Evolutionary conservation across 2,329 filamentous ascomycete species (phyloP).

Genomic region (Fusarium sororula): DNA sequence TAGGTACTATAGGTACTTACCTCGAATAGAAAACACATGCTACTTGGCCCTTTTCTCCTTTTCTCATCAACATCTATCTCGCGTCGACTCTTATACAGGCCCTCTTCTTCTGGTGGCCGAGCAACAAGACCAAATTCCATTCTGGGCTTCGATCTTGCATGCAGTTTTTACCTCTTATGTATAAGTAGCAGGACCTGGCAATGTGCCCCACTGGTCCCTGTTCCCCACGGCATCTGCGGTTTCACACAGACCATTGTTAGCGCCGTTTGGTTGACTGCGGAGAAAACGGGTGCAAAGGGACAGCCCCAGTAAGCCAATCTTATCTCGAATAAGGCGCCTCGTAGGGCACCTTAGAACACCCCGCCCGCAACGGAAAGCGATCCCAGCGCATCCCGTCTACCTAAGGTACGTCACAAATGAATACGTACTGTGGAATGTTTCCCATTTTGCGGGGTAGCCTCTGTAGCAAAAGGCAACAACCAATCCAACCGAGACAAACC

Average conservation of each 20-base stretch:
- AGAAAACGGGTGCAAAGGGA: conserved; percentile 29
- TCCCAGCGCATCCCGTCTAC: conserved; percentile 7
- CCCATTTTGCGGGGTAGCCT: conserved; percentile 37
- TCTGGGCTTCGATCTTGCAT: not conserved
- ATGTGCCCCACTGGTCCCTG: conserved; percentile 6
- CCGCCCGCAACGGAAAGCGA: conserved; percentile 4
- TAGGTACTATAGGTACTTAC: not conserved
- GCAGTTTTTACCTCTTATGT: not conserved
- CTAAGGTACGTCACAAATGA: conserved; percentile 31
- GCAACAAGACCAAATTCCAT: not conserved
- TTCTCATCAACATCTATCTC: not conserved
- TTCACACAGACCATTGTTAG: conserved; percentile 16
- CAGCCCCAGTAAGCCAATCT: conserved; percentile 28
- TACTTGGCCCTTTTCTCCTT: not conserved
- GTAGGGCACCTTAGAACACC: conserved; percentile 15
- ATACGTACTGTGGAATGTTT: conserved; percentile 2
- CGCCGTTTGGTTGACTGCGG: conserved; percentile 11
- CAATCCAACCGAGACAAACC: conserved; percentile 15
- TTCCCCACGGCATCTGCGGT: conserved; percentile 26
- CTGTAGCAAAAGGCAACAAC: not conserved
- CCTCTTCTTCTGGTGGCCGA: not conserved
- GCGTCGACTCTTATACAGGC: not conserved
- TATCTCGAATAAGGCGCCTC: conserved; percentile 7
- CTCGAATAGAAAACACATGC: not conserved
- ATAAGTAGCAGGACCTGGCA: conserved; percentile 2